Percentiles rank a stretch among this genome's conserved stretches.
Conservation (phyloP, 805 yeast species). For the Nakazawaea ambrosiae region DNA sequence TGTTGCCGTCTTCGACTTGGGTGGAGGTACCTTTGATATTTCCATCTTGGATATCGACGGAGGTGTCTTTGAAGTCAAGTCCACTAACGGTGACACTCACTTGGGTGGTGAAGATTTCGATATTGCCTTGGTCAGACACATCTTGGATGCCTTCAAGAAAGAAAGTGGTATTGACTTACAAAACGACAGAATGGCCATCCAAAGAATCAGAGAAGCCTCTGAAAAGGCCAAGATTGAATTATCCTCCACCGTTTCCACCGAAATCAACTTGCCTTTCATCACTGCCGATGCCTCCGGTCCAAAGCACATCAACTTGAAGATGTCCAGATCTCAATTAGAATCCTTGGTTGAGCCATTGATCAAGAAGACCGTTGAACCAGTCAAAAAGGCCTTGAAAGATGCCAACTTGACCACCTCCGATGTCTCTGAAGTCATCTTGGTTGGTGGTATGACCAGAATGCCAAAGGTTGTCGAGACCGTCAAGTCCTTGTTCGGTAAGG, state of each 20-base stretch:
- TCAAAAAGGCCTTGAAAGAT: conserved; percentile 66
- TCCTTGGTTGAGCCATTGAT: conserved; percentile 59
- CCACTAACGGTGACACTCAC: conserved; percentile 95
- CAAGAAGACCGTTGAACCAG: conserved; percentile 64
- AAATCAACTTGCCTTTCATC: conserved; percentile 65
- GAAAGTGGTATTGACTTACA: conserved; percentile 50
- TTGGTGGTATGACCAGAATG: conserved; percentile 91
- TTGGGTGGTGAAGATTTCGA: conserved; percentile 92
- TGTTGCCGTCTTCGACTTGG: conserved; percentile 94
- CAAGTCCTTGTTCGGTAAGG: conserved; percentile 47
- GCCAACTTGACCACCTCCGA: conserved; percentile 61
- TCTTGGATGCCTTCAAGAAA: conserved; percentile 48
- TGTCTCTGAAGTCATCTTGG: conserved; percentile 68
- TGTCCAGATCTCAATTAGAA: conserved; percentile 67
- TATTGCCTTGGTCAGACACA: conserved; percentile 75
- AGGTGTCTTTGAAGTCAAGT: conserved; percentile 96
- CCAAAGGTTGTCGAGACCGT: conserved; percentile 68
- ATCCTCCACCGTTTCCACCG: conserved; percentile 56
- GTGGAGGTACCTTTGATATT: conserved; percentile 99
- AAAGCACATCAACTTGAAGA: conserved; percentile 48
- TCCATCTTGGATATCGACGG: conserved; percentile 94
- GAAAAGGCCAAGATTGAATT: conserved; percentile 72
- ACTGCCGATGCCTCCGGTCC: conserved; percentile 40
- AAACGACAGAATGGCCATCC: conserved; percentile 51
- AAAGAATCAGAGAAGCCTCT: conserved; percentile 73